Evolutionary conservation across 352 stramenopile species (phyloP).

Genomic region (Globisporangium cederbergense): DNA sequence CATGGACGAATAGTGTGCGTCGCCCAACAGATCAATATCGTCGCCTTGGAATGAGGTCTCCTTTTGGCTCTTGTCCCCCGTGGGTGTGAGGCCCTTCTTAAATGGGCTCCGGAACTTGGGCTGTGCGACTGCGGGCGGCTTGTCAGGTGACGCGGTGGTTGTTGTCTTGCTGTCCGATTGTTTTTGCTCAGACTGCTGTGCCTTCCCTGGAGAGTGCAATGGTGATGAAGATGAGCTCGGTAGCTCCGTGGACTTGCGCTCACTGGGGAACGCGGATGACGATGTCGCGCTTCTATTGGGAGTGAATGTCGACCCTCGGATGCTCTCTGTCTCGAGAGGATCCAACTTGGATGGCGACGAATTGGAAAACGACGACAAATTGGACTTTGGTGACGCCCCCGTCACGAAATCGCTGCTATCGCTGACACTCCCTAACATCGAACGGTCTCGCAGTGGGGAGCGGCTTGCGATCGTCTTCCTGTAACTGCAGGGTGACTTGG

Average conservation of each 20-base stretch:
- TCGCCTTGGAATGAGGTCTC: not conserved
- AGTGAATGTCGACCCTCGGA: slow-evolving; percentile 3
- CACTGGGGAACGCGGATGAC: not conserved
- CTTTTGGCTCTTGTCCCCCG: not conserved
- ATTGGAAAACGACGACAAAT: not conserved
- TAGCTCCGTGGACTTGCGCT: slow-evolving; percentile 10
- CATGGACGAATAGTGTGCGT: not conserved
- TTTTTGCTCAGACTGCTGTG: slow-evolving; percentile 6
- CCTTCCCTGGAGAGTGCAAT: not conserved
- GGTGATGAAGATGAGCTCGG: not conserved
- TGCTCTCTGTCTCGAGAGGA: slow-evolving; percentile 11
- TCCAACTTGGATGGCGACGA: slow-evolving; percentile 10
- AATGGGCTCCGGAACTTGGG: slow-evolving; percentile 15
- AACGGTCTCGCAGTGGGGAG: slow-evolving; percentile 5
- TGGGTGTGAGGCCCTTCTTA: not conserved
- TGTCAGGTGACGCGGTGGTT: not conserved
- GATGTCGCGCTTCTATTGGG: not conserved
- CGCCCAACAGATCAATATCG: not conserved
- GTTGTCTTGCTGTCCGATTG: not conserved
- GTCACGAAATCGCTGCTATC: not conserved
- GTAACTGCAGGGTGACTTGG: not conserved
- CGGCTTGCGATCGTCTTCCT: slow-evolving; percentile 6
- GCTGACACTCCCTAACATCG: not conserved
- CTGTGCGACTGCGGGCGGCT: not conserved
- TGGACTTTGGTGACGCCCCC: not conserved